Base-by-base conservation (phyloP, 1,284 basidiomycete genomes). In the Sporisorium sorghi region DNA sequence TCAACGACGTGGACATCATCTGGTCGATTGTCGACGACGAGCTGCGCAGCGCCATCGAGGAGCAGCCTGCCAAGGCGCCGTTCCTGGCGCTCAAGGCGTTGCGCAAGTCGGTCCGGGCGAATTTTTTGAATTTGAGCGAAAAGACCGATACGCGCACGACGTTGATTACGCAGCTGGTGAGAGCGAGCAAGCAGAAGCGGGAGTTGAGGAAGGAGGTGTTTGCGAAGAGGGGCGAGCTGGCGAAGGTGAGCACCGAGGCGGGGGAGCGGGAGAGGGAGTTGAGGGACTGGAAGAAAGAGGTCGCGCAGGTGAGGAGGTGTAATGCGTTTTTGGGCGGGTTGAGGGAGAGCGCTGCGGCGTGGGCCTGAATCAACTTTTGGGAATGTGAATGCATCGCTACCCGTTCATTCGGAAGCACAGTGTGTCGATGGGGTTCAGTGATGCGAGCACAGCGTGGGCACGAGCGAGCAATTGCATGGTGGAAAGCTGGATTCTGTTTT, bases 1-100 rank as follows among this genome's bases (percentile, higher is more conserved):
- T 75, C 50, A 75, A 75, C 64, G 73, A 75, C 48, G 66, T 71
- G 23, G 73, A 75, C 58, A 63, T 75, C 23, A 64, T 75, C 49
- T 75, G 73, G 73, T 63, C 63, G 37, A 54, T 70, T 15, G 67
- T 75, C 46, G 73, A 75, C 24, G 73, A 75, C 11, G 73, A 75
- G 23, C 60, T 75, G 14, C 52, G 68, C 7, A 54, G 40, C 15
- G 59, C 73, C 12, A 70, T 70, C 58, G 68, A 75, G 19, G 67
- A 65, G 49, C 73, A 75, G 49, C 63, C 73, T 21, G 63, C 67
- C 33, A 70, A 75, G 52, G 63, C 68, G 6, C 64, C 67, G n/a
- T 63, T 67, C 52, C 30, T 63, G 4, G 73, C 73, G 17, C 59
- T 75, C 42, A 75, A 71, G 24, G 24, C 73, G 23, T 21, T 75